Evolutionary conservation across 2,329 filamentous ascomycete genomes (phyloP).

Genomic region (Fusarium domesticum): DNA sequence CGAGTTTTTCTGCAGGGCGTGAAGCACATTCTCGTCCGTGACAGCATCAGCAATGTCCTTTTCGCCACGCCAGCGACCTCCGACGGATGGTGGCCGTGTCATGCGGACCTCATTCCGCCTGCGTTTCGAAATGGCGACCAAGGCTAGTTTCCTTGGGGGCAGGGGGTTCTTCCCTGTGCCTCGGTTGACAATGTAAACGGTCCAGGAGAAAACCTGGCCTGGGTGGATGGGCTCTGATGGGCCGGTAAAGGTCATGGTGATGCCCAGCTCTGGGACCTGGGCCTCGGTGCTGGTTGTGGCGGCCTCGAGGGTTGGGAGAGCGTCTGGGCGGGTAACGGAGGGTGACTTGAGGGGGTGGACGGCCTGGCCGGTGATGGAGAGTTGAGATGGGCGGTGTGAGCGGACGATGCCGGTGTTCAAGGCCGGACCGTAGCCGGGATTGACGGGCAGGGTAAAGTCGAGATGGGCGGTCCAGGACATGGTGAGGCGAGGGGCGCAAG

Average conservation of each 20-base stretch:
- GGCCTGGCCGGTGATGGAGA: conserved; percentile 56
- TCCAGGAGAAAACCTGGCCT: conserved; percentile 69
- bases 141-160: conserved; percentile 62
- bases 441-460: conserved; percentile 66
- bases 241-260: conserved; percentile 71
- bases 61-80: conserved; percentile 35
- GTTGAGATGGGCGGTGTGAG: conserved; percentile 60
- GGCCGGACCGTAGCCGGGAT: conserved; percentile 58
- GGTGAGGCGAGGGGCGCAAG: conserved; percentile 58
- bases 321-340: conserved; percentile 56
- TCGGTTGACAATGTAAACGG: conserved; percentile 73
- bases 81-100: conserved; percentile 52
- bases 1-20: conserved; percentile 67
- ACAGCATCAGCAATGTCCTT: conserved; percentile 60
- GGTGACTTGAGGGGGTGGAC: conserved; percentile 56
- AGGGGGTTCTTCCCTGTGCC: conserved; percentile 45
- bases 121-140: conserved; percentile 65
- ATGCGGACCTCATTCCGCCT: conserved; percentile 56
- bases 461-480: conserved; percentile 68
- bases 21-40: conserved; percentile 67
- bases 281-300: conserved; percentile 46
- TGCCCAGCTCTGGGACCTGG: conserved; percentile 59
- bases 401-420: conserved; percentile 57
- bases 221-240: conserved; percentile 55
- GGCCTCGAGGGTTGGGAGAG: conserved; percentile 58